These are phyloP conservation scores for Scedosporium dehoogii DNA, from an alignment of 2,329 filamentous ascomycete genomes.

Conservation along the genomic window DNA sequence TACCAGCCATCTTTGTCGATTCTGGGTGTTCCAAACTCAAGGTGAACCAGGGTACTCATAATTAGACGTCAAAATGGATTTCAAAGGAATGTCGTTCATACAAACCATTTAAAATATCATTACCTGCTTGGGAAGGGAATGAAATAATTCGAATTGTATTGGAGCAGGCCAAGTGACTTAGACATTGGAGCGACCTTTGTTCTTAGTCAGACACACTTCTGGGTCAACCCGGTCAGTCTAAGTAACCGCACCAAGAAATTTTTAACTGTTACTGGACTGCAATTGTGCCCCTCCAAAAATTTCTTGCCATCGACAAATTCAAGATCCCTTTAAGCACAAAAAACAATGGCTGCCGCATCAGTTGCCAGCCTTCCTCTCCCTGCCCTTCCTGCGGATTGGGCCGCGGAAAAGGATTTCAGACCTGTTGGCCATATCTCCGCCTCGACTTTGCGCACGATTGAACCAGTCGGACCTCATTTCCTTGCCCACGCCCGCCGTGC, in stretches of 20 bases:
- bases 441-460: slow-evolving; percentile 76
- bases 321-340: slow-evolving; percentile 6
- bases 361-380: slow-evolving; percentile 60
- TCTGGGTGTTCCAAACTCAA: no score
- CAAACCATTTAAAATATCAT: no score
- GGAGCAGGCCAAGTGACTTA: no score
- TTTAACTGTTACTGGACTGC: not conserved
- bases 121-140: no score
- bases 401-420: slow-evolving; percentile 87
- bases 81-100: no score
- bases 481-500: slow-evolving; percentile 92
- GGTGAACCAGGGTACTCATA: no score
- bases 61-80: no score
- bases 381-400: slow-evolving; percentile 69
- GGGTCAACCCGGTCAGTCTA: not conserved
- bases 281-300: slow-evolving; percentile 4
- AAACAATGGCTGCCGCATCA: slow-evolving; percentile 52
- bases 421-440: slow-evolving; percentile 64
- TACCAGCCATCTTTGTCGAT: no score
- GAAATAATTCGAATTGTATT: no score
- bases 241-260: slow-evolving; percentile 2
- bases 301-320: not conserved
- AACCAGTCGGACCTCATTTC: slow-evolving; percentile 96
- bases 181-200: no score
- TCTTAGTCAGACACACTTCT: not conserved